Evolutionary conservation across 169 alveolate genomes (phyloP).

Genomic region (Plasmodium gallinaceum): DNA sequence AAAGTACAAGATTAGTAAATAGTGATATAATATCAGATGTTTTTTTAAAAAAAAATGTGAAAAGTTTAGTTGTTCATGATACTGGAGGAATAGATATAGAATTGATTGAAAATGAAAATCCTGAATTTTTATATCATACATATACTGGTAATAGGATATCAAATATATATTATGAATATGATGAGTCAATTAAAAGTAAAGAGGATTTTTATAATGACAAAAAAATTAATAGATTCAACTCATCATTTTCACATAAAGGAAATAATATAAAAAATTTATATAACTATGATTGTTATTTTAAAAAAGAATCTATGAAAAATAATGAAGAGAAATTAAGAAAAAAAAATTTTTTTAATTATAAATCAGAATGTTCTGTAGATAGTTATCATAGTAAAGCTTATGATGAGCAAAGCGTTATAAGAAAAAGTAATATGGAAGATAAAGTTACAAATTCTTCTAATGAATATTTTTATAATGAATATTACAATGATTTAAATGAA

Average conservation of each 20-base stretch:
- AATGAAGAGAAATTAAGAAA: not conserved
- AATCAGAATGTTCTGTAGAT: not conserved
- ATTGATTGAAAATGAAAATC: constrained; percentile 69
- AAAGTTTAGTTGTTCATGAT: constrained; percentile 54
- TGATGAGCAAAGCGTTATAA: not conserved
- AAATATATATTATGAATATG: constrained; percentile 67
- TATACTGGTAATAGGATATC: constrained; percentile 73
- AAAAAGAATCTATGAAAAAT: not conserved
- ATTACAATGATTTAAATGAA: not conserved
- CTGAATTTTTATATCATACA: constrained; percentile 63
- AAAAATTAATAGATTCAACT: constrained; percentile 25
- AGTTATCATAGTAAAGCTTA: not conserved
- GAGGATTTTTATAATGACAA: constrained; percentile 28
- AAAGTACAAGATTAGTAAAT: constrained; percentile 19
- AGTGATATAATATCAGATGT: constrained; percentile 69
- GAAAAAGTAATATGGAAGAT: constrained; percentile 14
- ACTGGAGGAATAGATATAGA: constrained; percentile 75
- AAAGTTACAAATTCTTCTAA: constrained; percentile 5
- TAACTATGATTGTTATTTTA: not conserved
- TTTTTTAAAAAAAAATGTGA: constrained; percentile 53
- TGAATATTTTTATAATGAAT: constrained; percentile 5
- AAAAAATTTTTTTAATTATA: not conserved
- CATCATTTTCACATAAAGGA: constrained; percentile 24
- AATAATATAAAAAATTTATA: not conserved
- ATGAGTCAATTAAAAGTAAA: constrained; percentile 30